These are phyloP conservation scores for Xylaria sp. DNA, from an alignment of 2,329 filamentous ascomycete species.

Conservation along the genomic window DNA sequence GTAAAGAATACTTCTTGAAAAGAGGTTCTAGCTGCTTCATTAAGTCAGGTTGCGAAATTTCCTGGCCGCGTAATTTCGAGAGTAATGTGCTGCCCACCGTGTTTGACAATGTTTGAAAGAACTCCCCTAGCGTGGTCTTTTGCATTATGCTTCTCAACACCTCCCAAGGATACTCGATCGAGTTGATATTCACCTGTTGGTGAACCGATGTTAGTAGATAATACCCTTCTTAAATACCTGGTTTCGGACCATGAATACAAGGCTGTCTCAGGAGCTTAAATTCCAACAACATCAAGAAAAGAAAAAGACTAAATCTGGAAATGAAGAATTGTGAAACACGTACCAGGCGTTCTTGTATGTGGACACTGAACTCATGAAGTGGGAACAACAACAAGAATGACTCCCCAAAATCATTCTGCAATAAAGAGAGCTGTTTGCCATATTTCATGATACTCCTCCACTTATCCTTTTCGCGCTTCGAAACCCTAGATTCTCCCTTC, in stretches of 20 bases:
- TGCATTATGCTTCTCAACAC: conserved; percentile 1
- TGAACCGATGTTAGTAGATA: too few relatives aligned
- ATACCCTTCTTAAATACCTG: too few relatives aligned
- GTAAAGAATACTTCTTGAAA: neutral
- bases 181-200: neutral
- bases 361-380: neutral
- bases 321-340: too few relatives aligned
- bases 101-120: conserved; percentile 1
- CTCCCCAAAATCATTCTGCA: conserved; percentile 2
- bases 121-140: conserved; percentile 2
- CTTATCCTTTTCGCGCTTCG: neutral
- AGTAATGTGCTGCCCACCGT: conserved; percentile 1
- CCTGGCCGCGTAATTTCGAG: neutral
- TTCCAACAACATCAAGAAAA: too few relatives aligned
- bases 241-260: too few relatives aligned
- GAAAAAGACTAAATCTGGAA: too few relatives aligned
- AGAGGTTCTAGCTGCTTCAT: neutral
- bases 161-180: neutral
- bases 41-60: neutral
- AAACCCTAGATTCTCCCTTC: neutral
- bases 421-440: conserved; percentile 3
- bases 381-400: conserved; percentile 9
- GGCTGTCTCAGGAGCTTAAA: too few relatives aligned
- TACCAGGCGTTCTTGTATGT: neutral
- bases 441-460: conserved; percentile 3